Percentiles rank a stretch among this genome's conserved stretches.
Conservation (phyloP, 2,329 filamentous ascomycete species). For the Macrophomina phaseolina region DNA sequence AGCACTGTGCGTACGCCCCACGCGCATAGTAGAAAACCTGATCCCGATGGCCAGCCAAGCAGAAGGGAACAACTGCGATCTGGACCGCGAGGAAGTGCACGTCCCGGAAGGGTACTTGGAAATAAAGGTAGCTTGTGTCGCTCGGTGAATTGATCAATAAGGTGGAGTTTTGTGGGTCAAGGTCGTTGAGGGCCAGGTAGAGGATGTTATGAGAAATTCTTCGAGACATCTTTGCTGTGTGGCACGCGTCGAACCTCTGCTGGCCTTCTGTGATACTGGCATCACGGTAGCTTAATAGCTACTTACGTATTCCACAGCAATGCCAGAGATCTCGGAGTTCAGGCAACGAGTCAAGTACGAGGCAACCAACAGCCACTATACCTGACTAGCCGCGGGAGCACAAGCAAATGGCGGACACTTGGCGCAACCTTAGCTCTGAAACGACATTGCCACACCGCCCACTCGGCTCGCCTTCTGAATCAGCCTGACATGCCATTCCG, state of each 20-base stretch:
- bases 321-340: background rate
- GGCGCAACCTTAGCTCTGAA: background rate
- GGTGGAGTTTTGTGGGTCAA: background rate
- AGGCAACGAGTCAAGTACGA: background rate
- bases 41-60: constrained; percentile 1
- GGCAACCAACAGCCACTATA: background rate
- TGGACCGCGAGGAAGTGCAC: constrained; percentile 15
- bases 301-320: background rate
- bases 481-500: too few relatives aligned
- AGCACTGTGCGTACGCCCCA: constrained; percentile 3
- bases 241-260: background rate
- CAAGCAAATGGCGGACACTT: background rate
- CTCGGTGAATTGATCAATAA: background rate
- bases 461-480: too few relatives aligned
- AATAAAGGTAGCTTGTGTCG: constrained; percentile 11
- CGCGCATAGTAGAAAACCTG: constrained; percentile 18
- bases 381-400: background rate
- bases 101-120: constrained; percentile 5
- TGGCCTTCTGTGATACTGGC: background rate
- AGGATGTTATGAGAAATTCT: background rate
- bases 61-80: constrained; percentile 17
- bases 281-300: background rate
- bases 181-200: background rate
- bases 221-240: background rate
- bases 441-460: background rate